These are phyloP conservation scores for Alternaria metachromatica DNA, from an alignment of 2,329 filamentous ascomycete species.

Conservation along the genomic window DNA sequence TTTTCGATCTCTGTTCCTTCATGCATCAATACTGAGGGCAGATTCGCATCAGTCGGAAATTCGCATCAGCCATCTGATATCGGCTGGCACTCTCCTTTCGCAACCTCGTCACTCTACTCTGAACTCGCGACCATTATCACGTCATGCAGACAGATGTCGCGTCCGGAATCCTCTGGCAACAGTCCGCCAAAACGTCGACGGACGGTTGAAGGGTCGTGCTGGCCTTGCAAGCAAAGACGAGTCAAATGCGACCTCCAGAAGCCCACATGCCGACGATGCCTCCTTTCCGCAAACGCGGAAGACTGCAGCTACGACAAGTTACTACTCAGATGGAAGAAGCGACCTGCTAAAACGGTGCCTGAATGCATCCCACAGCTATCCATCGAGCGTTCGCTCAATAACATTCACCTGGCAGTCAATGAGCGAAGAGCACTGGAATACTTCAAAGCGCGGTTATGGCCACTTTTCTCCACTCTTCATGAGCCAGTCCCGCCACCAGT, in stretches of 20 bases:
- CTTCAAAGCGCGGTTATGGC: conserved; percentile 21
- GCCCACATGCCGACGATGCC: conserved; percentile 9
- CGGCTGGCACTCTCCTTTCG: background rate
- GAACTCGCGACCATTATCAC: conserved; percentile 1
- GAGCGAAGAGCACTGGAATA: conserved; percentile 22
- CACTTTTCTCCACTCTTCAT: conserved; percentile 15
- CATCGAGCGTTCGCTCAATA: conserved; percentile 1
- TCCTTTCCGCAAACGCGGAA: conserved; percentile 1
- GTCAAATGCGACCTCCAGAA: conserved; percentile 14
- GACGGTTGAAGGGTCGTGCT: conserved; percentile 17
- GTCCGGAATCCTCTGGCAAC: conserved; percentile 14
- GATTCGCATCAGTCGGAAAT: background rate
- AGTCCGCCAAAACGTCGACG: conserved; percentile 12
- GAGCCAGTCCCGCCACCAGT: conserved; percentile 17
- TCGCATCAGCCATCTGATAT: background rate
- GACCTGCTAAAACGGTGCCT: conserved; percentile 11
- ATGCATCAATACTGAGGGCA: conserved; percentile 5
- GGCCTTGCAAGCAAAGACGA: conserved; percentile 14
- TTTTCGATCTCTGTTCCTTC: background rate
- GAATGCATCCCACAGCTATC: conserved; percentile 1
- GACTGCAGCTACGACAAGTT: conserved; percentile 14
- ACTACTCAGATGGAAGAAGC: conserved; percentile 14
- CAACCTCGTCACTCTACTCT: background rate
- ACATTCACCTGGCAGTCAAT: conserved; percentile 9
- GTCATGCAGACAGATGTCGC: conserved; percentile 18